Evolutionary conservation across 257 asterid species (phyloP).

Genomic region (Craterostigma plantagineum): DNA sequence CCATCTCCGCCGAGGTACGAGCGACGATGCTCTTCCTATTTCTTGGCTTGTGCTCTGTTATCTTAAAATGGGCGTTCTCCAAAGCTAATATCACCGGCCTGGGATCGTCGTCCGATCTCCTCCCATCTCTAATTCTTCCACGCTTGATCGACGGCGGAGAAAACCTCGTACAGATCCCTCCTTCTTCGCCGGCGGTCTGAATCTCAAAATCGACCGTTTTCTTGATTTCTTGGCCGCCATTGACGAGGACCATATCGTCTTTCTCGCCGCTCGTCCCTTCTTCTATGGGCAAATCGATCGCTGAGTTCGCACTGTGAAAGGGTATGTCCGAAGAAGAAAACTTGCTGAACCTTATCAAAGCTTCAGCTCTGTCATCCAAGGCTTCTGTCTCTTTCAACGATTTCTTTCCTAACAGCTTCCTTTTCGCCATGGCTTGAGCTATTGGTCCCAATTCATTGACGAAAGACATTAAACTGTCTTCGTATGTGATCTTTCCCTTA

Average conservation of each 20-base stretch:
- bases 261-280: too few species aligned
- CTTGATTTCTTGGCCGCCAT: too few species aligned
- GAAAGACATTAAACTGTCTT: slow-evolving; percentile 40
- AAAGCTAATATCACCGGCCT: slow-evolving; percentile 52
- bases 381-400: not conserved
- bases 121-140: not conserved
- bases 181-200: not conserved
- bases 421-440: slow-evolving; percentile 38
- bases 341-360: slow-evolving; percentile 10
- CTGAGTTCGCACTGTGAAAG: too few species aligned
- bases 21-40: slow-evolving; percentile 26
- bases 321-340: slow-evolving; percentile 5
- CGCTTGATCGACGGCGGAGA: not conserved
- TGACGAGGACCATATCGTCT: too few species aligned
- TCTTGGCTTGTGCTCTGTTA: slow-evolving; percentile 21
- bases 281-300: too few species aligned
- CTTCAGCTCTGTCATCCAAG: too few species aligned
- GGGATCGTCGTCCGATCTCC: slow-evolving; percentile 9
- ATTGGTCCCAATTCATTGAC: slow-evolving; percentile 53
- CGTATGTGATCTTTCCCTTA: slow-evolving; percentile 25
- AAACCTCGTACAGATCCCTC: not conserved
- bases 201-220: not conserved
- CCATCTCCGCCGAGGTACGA: too few species aligned
- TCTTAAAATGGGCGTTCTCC: slow-evolving; percentile 30
- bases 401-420: slow-evolving; percentile 20